A percentile compares a stretch with the other conserved stretches of the same genome.
These are phyloP conservation scores for Trichosporon inkin DNA, from an alignment of 1,284 basidiomycete species.

Conservation along the genomic window DNA sequence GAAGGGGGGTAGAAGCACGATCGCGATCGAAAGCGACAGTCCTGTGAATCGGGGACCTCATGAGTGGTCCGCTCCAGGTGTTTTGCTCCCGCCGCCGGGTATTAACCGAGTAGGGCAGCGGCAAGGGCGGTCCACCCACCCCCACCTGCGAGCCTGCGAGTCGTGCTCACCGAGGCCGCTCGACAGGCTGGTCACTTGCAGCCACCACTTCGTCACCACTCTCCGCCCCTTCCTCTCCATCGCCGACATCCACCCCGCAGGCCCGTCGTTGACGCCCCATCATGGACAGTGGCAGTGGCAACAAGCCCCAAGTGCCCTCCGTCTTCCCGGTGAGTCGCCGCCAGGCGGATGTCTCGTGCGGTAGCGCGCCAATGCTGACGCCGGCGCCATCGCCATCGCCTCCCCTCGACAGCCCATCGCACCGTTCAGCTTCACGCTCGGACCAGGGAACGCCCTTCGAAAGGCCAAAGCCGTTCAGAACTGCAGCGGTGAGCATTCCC, in stretches of 20 bases:
- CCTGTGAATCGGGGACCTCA: background rate
- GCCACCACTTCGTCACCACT: background rate
- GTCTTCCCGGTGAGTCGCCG: slow-evolving; percentile 11
- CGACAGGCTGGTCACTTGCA: background rate
- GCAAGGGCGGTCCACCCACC: background rate
- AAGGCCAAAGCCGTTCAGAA: slow-evolving; percentile 23
- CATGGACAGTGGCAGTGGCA: background rate
- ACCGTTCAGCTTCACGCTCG: slow-evolving; percentile 18
- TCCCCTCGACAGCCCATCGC: slow-evolving; percentile 10
- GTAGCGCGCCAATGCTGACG: slow-evolving; percentile 3
- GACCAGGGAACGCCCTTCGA: slow-evolving; percentile 18
- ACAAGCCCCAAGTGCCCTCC: background rate
- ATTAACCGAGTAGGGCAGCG: background rate
- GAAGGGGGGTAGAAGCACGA: background rate
- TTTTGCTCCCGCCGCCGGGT: slow-evolving; percentile 1
- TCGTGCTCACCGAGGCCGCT: background rate
- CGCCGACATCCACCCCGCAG: background rate
- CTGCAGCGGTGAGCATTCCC: slow-evolving; percentile 24
- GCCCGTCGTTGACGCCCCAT: background rate
- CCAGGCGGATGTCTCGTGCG: background rate
- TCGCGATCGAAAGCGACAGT: background rate
- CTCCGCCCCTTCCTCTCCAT: background rate
- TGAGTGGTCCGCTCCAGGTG: too few relatives aligned
- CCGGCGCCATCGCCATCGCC: slow-evolving; percentile 11
- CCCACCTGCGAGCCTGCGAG: background rate